These are phyloP conservation scores for Cucumis cinereus DNA, from an alignment of 306 rosid genomes.

Conservation along the genomic window DNA sequence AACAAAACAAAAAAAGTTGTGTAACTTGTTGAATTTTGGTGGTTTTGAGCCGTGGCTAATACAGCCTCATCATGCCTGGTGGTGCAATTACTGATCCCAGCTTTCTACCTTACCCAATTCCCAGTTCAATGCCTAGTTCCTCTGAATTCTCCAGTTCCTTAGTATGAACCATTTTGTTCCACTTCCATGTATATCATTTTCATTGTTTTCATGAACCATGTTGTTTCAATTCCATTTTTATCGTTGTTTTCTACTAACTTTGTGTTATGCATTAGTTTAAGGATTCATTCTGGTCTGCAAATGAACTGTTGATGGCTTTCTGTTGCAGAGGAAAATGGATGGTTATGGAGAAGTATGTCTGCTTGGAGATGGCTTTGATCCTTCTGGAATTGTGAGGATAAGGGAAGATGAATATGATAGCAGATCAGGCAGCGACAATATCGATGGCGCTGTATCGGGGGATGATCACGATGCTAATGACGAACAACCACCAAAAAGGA, in stretches of 20 bases:
- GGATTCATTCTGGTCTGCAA: neutral
- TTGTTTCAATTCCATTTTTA: neutral
- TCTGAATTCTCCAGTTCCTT: constrained; percentile 26
- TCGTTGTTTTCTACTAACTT: neutral
- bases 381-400: constrained; percentile 32
- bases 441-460: constrained; percentile 52
- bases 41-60: constrained; percentile 24
- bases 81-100: constrained; percentile 24
- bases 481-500: constrained; percentile 38
- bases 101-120: constrained; percentile 14
- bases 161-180: constrained; percentile 25
- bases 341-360: constrained; percentile 36
- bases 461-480: constrained; percentile 63
- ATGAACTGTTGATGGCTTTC: constrained; percentile 11
- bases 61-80: constrained; percentile 1
- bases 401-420: constrained; percentile 76
- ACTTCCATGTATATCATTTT: neutral
- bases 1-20: neutral
- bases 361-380: constrained; percentile 46
- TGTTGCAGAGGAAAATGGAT: constrained; percentile 59
- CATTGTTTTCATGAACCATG: constrained; percentile 9
- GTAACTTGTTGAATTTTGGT: constrained; percentile 13
- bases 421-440: constrained; percentile 75
- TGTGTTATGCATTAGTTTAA: neutral
- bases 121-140: constrained; percentile 21